Percentiles rank a stretch among this genome's conserved stretches.
phyloP scores from a whole-genome alignment of 164 flowering plant genomes.

The Platanus orientalis region DNA sequence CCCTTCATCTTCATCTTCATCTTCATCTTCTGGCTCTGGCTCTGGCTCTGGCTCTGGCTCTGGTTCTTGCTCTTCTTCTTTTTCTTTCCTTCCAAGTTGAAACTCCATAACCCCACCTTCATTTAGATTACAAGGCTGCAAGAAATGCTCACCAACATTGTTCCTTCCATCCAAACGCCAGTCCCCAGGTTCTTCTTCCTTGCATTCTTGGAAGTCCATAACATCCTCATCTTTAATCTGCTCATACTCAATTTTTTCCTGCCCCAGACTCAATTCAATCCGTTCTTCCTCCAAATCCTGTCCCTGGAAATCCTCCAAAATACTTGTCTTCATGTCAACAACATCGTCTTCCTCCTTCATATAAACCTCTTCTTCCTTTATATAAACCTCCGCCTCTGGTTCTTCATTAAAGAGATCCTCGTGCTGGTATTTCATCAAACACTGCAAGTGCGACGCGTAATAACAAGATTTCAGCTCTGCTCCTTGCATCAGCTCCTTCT shows the following conservation, averaged over 20 bases:
- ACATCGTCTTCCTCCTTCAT: constrained; percentile 15
- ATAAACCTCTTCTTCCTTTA: constrained; percentile 9
- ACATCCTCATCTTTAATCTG: constrained; percentile 24
- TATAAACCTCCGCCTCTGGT: constrained; percentile 17
- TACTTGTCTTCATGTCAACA: constrained; percentile 8
- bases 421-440: constrained; percentile 55
- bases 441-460: constrained; percentile 79
- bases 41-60: constrained; percentile 15
- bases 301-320: constrained; percentile 18
- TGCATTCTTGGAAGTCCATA: constrained; percentile 43
- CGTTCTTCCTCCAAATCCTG: constrained; percentile 30
- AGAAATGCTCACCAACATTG: constrained; percentile 18
- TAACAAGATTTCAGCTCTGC: constrained; percentile 30
- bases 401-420: constrained; percentile 36
- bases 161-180: constrained; percentile 40
- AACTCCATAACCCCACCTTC: constrained; percentile 20
- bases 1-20: constrained; percentile 17
- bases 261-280: constrained; percentile 42
- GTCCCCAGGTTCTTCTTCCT: constrained; percentile 23
- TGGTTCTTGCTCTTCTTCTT: constrained; percentile 10
- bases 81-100: constrained; percentile 20
- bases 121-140: constrained; percentile 43
- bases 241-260: constrained; percentile 29
- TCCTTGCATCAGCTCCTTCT: constrained; percentile 62
- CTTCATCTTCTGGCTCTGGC: constrained; percentile 9